phyloP scores from a whole-genome alignment of 2,329 filamentous ascomycete genomes.

The Stachybotrys chartarum region DNA sequence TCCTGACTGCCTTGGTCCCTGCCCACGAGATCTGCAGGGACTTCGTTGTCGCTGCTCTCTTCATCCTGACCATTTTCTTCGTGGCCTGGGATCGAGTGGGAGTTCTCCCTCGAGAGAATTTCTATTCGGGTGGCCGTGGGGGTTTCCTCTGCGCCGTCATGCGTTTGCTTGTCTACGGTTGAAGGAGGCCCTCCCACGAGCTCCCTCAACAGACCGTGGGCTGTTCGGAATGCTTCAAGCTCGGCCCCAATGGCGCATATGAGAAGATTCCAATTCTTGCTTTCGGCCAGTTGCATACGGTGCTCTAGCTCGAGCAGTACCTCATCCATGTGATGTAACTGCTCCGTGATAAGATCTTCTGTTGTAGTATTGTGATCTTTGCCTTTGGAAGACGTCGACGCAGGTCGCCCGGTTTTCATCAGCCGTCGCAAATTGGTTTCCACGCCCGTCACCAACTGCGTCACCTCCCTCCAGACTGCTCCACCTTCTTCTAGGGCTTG shows the following conservation, averaged over 20 bases:
- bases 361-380: conserved; percentile 22
- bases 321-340: conserved; percentile 48
- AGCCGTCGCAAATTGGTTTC: conserved; percentile 54
- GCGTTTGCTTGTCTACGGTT: background rate
- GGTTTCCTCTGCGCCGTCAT: conserved; percentile 2
- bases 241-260: conserved; percentile 72
- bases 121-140: conserved; percentile 2
- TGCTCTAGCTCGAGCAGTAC: conserved; percentile 49
- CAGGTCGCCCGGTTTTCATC: conserved; percentile 30
- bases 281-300: conserved; percentile 47
- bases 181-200: background rate
- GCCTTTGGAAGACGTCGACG: conserved; percentile 14
- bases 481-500: conserved; percentile 61
- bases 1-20: conserved; percentile 6
- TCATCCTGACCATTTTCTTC: background rate
- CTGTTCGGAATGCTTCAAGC: conserved; percentile 57
- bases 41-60: background rate
- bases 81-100: background rate
- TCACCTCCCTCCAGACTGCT: conserved; percentile 57
- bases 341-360: conserved; percentile 32
- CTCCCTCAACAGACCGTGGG: conserved; percentile 44
- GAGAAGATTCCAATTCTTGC: conserved; percentile 64
- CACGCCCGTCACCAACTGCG: conserved; percentile 54
- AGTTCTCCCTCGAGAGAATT: too few species aligned
- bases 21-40: background rate